Evolutionary conservation across 192 early-diverging fungal genomes (phyloP), one percentile per base, ranked within the genome.

Genomic region (Coemansia furcata): DNA sequence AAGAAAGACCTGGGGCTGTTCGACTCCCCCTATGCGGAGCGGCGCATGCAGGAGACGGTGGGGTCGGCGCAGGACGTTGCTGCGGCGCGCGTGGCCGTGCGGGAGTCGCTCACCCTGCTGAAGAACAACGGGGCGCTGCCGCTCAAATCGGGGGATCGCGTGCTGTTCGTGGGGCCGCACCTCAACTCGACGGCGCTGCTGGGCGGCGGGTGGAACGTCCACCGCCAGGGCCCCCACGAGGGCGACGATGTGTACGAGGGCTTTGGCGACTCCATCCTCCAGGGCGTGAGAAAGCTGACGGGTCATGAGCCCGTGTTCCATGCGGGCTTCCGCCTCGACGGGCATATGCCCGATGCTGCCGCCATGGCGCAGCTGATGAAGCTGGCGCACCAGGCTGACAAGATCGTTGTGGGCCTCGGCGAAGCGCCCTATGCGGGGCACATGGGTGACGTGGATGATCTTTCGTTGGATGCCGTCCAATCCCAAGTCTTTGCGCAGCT

Each of bases 1-100:
- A 89, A 89, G 69, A 85, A 85, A 69, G 86, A 89, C 62, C 50
- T 89, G 30, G 88, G 88, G 0, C 64, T 88, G 7, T 86, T 88
- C 40, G 85, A 86, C 38, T 17, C 23, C n/a, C 78, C 78, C 12
- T 81, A 63, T 9, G 78, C 73, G 1, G 73, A 83, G 32, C 57
- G 64, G 8, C n/a, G 21, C 23, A 60, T 88, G 30, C 49, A 73
- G 4, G 6, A 36, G 0, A 47, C 75, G 2, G 85, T 88, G 1
- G 86, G 87, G 1, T 73, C 80, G 0, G 17, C 60, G 17, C 83
- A 83, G 47, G 87, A 88, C 63, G 36, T 80, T 4, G 62, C 74
- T 0, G 71, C 77, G 0, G 85, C 88, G 37, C 78, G 69, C 5
- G 52, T 76, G 29, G 84, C 85, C 6, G 84, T 78, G 29, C 70